Base-by-base conservation (phyloP, 352 stramenopile species). In the Globisporangium solare region DNA sequence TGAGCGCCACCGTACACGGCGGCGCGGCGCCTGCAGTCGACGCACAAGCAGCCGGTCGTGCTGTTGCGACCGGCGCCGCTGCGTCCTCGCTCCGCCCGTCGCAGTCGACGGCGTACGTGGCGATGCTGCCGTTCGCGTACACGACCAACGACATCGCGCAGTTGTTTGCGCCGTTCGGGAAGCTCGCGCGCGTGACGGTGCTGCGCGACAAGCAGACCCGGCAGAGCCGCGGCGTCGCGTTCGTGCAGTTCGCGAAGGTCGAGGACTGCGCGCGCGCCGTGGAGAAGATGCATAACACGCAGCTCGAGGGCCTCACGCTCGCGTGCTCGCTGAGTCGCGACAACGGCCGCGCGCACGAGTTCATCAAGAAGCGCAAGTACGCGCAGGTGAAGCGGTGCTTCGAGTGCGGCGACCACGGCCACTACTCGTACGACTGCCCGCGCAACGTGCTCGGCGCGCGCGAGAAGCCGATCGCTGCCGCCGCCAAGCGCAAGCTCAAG, bases 71-170 rank as follows among this genome's bases (percentile, higher is more conserved):
- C 7, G 27, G 5, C 27, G 27, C 27, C 27, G 4, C 7, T 35
- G 27, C 27, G 27, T 10, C 27, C 27, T 35, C 27, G 35, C 49
- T 47, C 46, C 54, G 55, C 42, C 55, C 55, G 10, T 73, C 68
- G 18, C 60, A 67, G 43, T 73, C 67, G 13, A 95, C 86, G 20
- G 78, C 87, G 17, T 92, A 95, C 63, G 79, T 95, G n/a, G 72
- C 86, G 21, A 95, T 94, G 86, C 76, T 95, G 43, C 86, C 86
- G 63, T 95, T 88, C 56, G 77, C 79, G 24, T 95, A 93, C 70
- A 95, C 83, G 6, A 92, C 83, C 52, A 95, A 85, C 63, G 86
- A 94, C 61, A 81, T 95, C 17, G 86, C 82, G 39, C 84, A 95
- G 65, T 72, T 95, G 18, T 95, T 94, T 54, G 71, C 72, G 18